Evolutionary conservation across 2,329 filamentous ascomycete genomes (phyloP), one percentile per base, ranked within the genome.

Genomic region (Epichloe typhina): DNA sequence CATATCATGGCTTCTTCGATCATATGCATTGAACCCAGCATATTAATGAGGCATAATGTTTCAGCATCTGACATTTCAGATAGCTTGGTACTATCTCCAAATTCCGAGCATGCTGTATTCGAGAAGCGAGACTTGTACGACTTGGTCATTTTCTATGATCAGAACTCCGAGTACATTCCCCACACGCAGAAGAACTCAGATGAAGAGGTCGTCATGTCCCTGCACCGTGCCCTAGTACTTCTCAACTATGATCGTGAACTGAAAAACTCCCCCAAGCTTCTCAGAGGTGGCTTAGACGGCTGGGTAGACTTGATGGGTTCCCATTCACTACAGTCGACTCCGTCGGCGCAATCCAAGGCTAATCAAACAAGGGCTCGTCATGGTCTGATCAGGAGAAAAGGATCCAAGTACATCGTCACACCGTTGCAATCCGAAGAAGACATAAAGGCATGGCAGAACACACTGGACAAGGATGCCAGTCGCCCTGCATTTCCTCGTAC

Each of bases 81-180:
- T 53, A 82, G 82, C 53, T 74, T 90, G 58, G 74, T 88, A 2
- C 66, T 93, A 5, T 83, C 81, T 0, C 84, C 86, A 0, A 71
- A 80, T n/a, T 67, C 74, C n/a, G 93, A 98, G 64, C 82, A 86
- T 57, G 69, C 74, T 2, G 72, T 88, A 35, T 95, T 95, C 59
- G 81, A 80, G 41, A 71, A 80, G 51, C 77, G 84, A 13, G 77
- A 90, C 55, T 75, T 84, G 51, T 95, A 86, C 59, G 89, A 97
- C 57, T 69, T 96, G 41, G 78, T 98, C 11, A 86, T 98, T 0
- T 93, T 94, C 60, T 95, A 97, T 64, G 89, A 98, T 64, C 78
- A 91, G 56, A 54, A 75, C 63, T 73, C 86, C 61, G 52, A 76
- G 66, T 57, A 71, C 55, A 59, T 94, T 19, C 55, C 57, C 53